Evolutionary conservation across 2,329 filamentous ascomycete genomes (phyloP), one percentile per base, ranked within the genome.

Genomic region (Arthrinium phaeospermum): DNA sequence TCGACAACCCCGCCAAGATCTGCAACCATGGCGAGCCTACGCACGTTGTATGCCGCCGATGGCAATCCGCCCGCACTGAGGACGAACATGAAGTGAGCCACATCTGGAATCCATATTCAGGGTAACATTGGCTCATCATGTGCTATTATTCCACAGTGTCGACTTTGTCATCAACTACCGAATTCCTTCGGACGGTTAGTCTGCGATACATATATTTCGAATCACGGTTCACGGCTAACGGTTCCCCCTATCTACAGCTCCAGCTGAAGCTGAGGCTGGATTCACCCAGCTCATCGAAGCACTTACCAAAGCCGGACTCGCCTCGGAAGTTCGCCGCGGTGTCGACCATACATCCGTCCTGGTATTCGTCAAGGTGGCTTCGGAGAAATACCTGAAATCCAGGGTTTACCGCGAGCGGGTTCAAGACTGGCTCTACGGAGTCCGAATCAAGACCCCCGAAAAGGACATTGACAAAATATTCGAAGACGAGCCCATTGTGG

Each of bases 401-500:
- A 94, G 97, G 78, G 89, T 98, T 69, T 97, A 98, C 82, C 91
- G 94, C 75, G 94, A 93, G 71, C 91, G 96, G 75, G 91, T 98
- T 24, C 93, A 95, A 80, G 96, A 98, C 83, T 99, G 95, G 94
- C 90, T 98, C 46, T 93, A 96, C 80, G 95, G 95, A 70, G 92
- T 98, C 71, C 92, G 94, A 74, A 89, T 93, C 69, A 89, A 90
- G 27, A 91, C 94, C 47, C 96, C 96, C 0, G 89, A 91, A 71
- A 92, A 91, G 79, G 91, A 97, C 76, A 90, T 94, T 24, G 84
- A 88, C 68, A 86, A 90, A 73, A 89, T 91, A 19, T 89, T 97
- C 70, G 86, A 91, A 72, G 85, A 89, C 22, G 92, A 97, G 76
- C 93, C 95, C 1, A 88, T 98, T 72, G 94, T 92, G 51, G 94